phyloP scores from a whole-genome alignment of 306 rosid genomes.

The Inga oerstediana region DNA sequence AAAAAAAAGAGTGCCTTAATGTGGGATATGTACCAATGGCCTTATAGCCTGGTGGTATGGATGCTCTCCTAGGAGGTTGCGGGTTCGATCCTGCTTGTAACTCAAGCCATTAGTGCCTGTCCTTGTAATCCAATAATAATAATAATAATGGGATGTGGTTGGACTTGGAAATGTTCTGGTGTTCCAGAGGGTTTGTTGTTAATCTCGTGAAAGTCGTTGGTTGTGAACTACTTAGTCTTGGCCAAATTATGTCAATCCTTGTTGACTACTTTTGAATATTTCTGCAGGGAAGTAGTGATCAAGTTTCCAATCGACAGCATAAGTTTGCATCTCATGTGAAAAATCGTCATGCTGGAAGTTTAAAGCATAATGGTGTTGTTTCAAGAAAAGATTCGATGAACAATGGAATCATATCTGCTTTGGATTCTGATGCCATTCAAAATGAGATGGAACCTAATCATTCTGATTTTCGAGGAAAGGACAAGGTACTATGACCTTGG shows the following conservation, averaged over 20 bases:
- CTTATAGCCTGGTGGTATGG: no score
- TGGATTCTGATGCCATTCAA: constrained; percentile 44
- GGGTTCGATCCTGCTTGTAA: no score
- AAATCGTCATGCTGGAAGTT: constrained; percentile 47
- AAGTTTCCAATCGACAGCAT: constrained; percentile 61
- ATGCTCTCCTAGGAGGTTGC: no score
- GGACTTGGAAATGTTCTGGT: not conserved
- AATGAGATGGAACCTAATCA: constrained; percentile 53
- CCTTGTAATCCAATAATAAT: no score
- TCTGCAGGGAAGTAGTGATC: constrained; percentile 70
- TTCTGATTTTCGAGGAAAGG: constrained; percentile 55
- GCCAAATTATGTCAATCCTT: constrained; percentile 12
- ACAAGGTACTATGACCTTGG: constrained; percentile 62
- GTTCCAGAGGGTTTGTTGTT: constrained; percentile 5
- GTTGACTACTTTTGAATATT: constrained; percentile 30
- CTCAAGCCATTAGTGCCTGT: no score
- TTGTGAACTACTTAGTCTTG: constrained; percentile 1
- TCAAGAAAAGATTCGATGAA: constrained; percentile 45
- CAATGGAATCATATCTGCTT: constrained; percentile 63
- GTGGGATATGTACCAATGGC: not conserved
- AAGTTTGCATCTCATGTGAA: constrained; percentile 59
- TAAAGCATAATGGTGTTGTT: constrained; percentile 44
- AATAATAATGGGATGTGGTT: not conserved
- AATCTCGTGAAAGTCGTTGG: constrained; percentile 10
- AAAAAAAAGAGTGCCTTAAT: not conserved